These are phyloP conservation scores for Saturnispora galanensis DNA, from an alignment of 805 yeast genomes.

Conservation along the genomic window DNA sequence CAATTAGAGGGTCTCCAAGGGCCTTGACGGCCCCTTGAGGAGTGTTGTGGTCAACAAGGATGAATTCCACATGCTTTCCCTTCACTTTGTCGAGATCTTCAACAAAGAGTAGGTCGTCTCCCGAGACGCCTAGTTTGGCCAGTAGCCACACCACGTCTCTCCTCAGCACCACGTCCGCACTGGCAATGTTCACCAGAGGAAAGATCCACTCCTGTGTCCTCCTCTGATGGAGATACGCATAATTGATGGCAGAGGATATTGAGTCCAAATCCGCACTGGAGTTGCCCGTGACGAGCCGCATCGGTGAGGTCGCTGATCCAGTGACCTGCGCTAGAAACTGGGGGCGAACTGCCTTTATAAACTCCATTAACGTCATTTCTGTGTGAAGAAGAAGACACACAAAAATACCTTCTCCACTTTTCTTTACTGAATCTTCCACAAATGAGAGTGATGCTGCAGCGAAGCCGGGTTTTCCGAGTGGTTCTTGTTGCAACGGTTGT, in stretches of 20 bases:
- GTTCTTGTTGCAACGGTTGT: no score
- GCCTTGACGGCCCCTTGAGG: conserved; percentile 41
- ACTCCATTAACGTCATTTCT: no score
- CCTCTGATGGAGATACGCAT: conserved; percentile 46
- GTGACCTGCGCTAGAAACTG: no score
- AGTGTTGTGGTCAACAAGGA: conserved; percentile 77
- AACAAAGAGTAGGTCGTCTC: conserved; percentile 44
- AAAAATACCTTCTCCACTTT: no score
- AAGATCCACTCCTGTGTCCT: conserved; percentile 27
- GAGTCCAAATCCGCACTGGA: conserved; percentile 89
- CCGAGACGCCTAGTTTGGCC: conserved; percentile 34
- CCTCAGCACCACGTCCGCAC: conserved; percentile 54
- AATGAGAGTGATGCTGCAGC: no score
- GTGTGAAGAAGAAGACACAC: no score
- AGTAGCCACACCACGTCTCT: conserved; percentile 60
- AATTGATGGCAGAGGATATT: conserved; percentile 62
- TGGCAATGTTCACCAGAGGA: conserved; percentile 73
- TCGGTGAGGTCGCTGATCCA: background rate
- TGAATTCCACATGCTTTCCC: conserved; percentile 29
- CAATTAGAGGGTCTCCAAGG: conserved; percentile 25
- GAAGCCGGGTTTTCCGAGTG: no score
- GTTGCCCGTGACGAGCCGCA: conserved; percentile 58
- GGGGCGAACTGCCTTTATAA: no score
- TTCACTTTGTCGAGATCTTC: conserved; percentile 47
- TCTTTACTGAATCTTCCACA: no score